Percentiles rank a stretch among this genome's conserved stretches.
Evolutionary conservation across 2,329 filamentous ascomycete genomes (phyloP).

Genomic region (Kalaharituber pfeilii): DNA sequence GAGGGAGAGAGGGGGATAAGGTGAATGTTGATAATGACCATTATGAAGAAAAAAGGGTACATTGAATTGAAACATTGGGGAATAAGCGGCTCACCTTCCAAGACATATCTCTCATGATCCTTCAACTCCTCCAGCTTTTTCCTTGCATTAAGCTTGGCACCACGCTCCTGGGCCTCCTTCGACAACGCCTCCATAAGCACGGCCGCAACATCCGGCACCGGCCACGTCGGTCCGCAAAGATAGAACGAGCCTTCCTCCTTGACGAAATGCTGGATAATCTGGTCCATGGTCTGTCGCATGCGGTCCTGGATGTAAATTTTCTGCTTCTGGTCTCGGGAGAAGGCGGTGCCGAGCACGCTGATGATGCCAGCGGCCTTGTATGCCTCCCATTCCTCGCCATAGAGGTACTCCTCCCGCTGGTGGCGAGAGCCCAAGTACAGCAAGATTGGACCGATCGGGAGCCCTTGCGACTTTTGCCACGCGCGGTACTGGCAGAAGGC

Average conservation of each 20-base stretch:
- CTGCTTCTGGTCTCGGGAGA: slow-evolving; percentile 88
- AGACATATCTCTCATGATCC: slow-evolving; percentile 82
- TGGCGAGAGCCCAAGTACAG: slow-evolving; percentile 94
- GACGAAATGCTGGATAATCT: slow-evolving; percentile 56
- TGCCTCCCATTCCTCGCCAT: slow-evolving; percentile 97
- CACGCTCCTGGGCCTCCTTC: slow-evolving; percentile 47
- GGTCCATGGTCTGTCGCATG: slow-evolving; percentile 71
- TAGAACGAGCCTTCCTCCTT: slow-evolving; percentile 84
- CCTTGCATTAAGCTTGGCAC: slow-evolving; percentile 65
- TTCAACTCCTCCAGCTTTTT: slow-evolving; percentile 97
- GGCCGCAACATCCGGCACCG: slow-evolving; percentile 86
- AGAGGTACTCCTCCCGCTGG: slow-evolving; percentile 96
- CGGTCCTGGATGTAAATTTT: slow-evolving; percentile 99
- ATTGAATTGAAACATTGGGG: background rate
- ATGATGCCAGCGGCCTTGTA: slow-evolving; percentile 92
- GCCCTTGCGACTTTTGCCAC: slow-evolving; percentile 93
- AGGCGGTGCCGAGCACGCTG: slow-evolving; percentile 80
- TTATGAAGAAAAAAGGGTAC: background rate
- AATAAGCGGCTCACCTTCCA: slow-evolving; percentile 62
- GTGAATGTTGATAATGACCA: background rate
- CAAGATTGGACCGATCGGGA: slow-evolving; percentile 81
- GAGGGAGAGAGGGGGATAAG: background rate
- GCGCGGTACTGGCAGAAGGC: slow-evolving; percentile 97
- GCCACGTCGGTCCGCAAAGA: slow-evolving; percentile 95
- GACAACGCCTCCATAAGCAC: slow-evolving; percentile 87